Base-by-base conservation (phyloP, 2,329 filamentous ascomycete genomes). In the Blastomyces emzantsi region DNA sequence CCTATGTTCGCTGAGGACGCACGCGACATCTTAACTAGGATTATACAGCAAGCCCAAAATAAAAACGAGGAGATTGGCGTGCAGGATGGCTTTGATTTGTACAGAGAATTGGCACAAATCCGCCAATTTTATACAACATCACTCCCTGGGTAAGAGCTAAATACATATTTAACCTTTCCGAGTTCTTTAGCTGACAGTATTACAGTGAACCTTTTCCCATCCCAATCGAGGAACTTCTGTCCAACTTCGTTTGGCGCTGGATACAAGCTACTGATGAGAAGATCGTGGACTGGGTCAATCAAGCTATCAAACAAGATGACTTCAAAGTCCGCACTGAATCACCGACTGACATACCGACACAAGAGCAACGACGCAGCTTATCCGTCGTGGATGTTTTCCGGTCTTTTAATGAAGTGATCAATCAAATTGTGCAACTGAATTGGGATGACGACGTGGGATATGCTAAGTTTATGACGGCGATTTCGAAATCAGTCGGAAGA, bases 191-290 rank as follows among this genome's bases (percentile, higher is more conserved):
- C 62, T 58, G 22, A 52, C 54, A 25, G 30, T 43, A 43, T 45
- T n/a, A 41, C 33, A 74, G 73, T 9, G 80, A 85, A 65, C 84
- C 86, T 0, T 99, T 97, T 74, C 87, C 87, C 4, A 97, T 97
- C 74, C 87, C 92, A 67, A 84, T 99, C 54, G 94, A 99, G 75
- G 85, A 87, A 52, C 79, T 96, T 19, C 81, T 99, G 22, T 89
- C 92, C 66, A 88, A 90, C 45, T 99, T 97, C 74, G 94, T 97
- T 6, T 97, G 92, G 92, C 87, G 91, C 64, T 99, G 92, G 92
- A 90, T 99, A 66, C 83, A 84, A 62, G 85, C 87, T 67, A 92
- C 91, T 8, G 92, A 97, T 70, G 80, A 80, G 43, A 91, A 88
- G 71, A 87, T 97, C 71, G 82, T 89, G 66, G 86, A 87, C 30